These are phyloP conservation scores for Aegle marmelos DNA, from an alignment of 345 rosid species.

Conservation along the genomic window DNA sequence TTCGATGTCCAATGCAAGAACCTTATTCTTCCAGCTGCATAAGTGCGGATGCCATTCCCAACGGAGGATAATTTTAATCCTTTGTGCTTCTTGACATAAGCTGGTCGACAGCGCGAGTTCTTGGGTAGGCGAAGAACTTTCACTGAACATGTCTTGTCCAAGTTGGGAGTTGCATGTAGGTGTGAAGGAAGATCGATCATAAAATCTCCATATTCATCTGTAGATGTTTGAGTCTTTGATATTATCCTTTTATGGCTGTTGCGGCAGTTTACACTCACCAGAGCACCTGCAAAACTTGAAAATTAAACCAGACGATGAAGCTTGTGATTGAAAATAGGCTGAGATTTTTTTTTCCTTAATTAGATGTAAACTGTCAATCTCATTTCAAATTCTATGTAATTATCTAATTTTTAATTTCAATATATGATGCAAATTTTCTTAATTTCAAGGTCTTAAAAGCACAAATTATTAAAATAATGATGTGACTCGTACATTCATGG, in stretches of 20 bases:
- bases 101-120: slow-evolving; percentile 31
- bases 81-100: slow-evolving; percentile 25
- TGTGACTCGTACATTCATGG: background rate
- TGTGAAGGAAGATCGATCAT: slow-evolving; percentile 52
- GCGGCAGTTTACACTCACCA: slow-evolving; percentile 37
- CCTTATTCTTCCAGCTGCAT: slow-evolving; percentile 29
- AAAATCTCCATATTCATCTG: slow-evolving; percentile 56
- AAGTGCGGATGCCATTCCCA: slow-evolving; percentile 41
- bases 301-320: background rate
- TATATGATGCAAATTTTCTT: background rate
- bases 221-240: slow-evolving; percentile 16
- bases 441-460: background rate
- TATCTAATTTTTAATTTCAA: background rate
- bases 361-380: no score
- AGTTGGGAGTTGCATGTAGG: slow-evolving; percentile 38
- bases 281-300: slow-evolving; percentile 32
- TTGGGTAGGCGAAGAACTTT: slow-evolving; percentile 27
- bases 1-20: slow-evolving; percentile 30
- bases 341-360: no score
- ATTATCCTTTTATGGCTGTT: slow-evolving; percentile 6
- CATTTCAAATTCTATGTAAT: background rate
- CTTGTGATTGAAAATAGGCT: background rate
- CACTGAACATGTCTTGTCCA: slow-evolving; percentile 38
- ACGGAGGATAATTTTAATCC: slow-evolving; percentile 29
- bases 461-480: background rate